Conservation (phyloP, 257 asterid genomes). For the Primulina huaijiensis region DNA sequence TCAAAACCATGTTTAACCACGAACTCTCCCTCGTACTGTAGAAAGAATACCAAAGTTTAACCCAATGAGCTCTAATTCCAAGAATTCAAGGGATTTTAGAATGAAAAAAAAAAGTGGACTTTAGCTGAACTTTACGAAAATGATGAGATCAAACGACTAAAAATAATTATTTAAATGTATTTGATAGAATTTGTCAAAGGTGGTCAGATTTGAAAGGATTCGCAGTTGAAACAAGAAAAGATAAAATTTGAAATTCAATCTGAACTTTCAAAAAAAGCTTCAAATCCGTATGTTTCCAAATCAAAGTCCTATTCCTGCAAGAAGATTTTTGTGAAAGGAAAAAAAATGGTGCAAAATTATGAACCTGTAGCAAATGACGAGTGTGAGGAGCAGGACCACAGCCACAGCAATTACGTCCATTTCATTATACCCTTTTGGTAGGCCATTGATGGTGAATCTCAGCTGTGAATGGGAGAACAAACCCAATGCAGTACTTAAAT, state of each 20-base stretch:
- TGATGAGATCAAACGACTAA: too few relatives aligned
- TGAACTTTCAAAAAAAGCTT: background rate
- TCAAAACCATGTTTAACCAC: conserved; percentile 65
- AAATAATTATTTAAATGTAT: too few relatives aligned
- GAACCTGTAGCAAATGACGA: conserved; percentile 86
- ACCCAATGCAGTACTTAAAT: conserved; percentile 70
- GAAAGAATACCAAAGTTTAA: background rate
- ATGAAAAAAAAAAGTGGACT: background rate
- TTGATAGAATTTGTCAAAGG: background rate
- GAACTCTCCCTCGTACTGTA: conserved; percentile 88
- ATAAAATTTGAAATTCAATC: too few relatives aligned
- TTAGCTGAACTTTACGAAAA: background rate
- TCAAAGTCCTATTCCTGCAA: background rate
- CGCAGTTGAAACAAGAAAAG: background rate
- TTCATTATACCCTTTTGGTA: conserved; percentile 78
- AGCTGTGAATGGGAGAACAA: conserved; percentile 38
- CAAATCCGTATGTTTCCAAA: too few relatives aligned
- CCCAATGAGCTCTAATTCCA: background rate
- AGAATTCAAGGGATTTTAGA: background rate
- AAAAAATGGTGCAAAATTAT: background rate
- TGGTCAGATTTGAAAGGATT: background rate
- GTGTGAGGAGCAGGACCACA: conserved; percentile 65
- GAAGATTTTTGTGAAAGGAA: too few relatives aligned
- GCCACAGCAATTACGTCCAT: conserved; percentile 75
- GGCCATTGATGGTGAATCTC: conserved; percentile 44